A percentile compares a stretch with the other conserved stretches of the same genome.
phyloP scores from a whole-genome alignment of 2,329 filamentous ascomycete genomes.

The Sclerotinia borealis region DNA sequence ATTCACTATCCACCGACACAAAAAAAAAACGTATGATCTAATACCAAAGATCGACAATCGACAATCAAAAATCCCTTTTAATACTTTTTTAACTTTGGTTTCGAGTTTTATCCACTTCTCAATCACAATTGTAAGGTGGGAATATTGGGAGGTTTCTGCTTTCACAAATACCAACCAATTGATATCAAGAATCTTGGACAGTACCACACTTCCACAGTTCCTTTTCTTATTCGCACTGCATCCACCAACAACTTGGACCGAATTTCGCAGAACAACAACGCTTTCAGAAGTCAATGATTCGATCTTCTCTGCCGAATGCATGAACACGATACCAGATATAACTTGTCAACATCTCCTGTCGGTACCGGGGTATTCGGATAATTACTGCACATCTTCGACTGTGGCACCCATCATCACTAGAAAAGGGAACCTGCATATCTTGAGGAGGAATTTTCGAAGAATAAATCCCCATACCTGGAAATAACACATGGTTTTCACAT shows the following conservation, averaged over 20 bases:
- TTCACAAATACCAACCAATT: not conserved
- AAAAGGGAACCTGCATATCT: constrained; percentile 19
- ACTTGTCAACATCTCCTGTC: constrained; percentile 22
- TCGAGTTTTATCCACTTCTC: not conserved
- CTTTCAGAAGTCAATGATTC: constrained; percentile 2
- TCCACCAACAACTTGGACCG: not conserved
- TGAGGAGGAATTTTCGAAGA: constrained; percentile 11
- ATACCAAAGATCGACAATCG: not conserved
- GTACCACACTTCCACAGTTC: too few species aligned
- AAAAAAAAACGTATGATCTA: not conserved
- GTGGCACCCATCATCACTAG: constrained; percentile 12
- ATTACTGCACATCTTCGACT: constrained; percentile 18
- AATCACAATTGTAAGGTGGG: not conserved
- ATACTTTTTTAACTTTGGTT: not conserved
- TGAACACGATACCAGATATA: constrained; percentile 8
- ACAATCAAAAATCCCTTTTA: not conserved
- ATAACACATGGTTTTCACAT: constrained; percentile 6
- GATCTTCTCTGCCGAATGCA: constrained; percentile 1
- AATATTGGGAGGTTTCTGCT: not conserved
- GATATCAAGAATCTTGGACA: not conserved
- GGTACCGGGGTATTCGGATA: constrained; percentile 23
- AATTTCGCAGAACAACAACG: not conserved
- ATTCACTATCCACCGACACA: constrained; percentile 3
- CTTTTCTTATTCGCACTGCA: not conserved
- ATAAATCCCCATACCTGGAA: not conserved